Evolutionary conservation across 148 eudicot genomes (phyloP), one percentile per base, ranked within the genome.

Genomic region (Gaultheria prostrata): DNA sequence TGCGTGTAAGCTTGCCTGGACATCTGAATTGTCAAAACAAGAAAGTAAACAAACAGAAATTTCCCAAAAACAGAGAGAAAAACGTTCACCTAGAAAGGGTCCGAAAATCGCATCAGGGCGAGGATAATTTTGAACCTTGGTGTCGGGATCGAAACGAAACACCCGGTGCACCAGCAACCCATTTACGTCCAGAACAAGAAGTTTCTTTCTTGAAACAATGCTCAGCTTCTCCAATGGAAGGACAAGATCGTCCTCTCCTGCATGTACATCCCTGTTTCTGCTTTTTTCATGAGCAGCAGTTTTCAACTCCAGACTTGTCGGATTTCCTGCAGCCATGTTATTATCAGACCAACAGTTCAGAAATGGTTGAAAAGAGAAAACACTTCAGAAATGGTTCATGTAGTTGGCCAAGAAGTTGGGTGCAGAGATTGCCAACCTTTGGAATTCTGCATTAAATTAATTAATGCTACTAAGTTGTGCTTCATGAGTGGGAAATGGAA

Each of bases 111-210:
- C 3, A 63, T 63, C 30, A 63, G 70, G 70, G 9, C 14, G 6
- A 9, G 70, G 70, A 24, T 63, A 63, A 63, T 63, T 24, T 24
- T 63, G 70, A 63, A 63, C 1, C 13, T 63, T 63, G 15, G 14
- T 63, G 14, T 63, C 8, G 70, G 70, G 70, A 63, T 26, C 0
- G 70, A 24, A 24, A 26, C 70, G 70, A 9, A 8, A 63, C 70
- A 63, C 70, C 70, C 70, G 70, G 26, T 63, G 70, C 70, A 63
- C 70, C 30, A 63, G 70, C 70, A 63, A 24, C 30, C 70, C 70
- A 63, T 63, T 63, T 26, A 63, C 30, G 32, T 63, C 70, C 30
- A 63, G 70, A 63, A 63, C 70, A 24, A 63, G 70, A 63, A 63
- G 70, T 63, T 63, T 63, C 70, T 24, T 63, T 63, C 70, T 63